Evolutionary conservation across 1,284 basidiomycete genomes (phyloP).

Genomic region (Puccinia brachypodii): DNA sequence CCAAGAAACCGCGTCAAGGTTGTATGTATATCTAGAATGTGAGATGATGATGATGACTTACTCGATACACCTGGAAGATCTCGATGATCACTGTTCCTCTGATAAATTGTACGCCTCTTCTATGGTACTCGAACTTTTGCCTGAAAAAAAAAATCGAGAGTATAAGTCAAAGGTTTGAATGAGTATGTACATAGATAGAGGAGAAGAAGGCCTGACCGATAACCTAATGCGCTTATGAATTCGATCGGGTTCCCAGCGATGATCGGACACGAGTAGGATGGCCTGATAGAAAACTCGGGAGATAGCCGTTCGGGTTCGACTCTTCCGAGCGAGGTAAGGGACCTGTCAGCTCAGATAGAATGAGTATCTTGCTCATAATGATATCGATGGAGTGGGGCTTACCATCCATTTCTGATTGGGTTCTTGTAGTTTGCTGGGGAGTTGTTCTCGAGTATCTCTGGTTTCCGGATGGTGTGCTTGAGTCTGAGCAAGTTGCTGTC

Average conservation of each 20-base stretch:
- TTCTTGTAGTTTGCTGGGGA: background rate
- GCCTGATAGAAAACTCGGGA: conserved; percentile 42
- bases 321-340: conserved; percentile 28
- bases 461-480: conserved; percentile 33
- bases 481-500: conserved; percentile 26
- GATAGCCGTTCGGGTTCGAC: conserved; percentile 45
- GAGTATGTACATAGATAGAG: background rate
- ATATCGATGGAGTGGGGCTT: background rate
- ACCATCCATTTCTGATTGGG: conserved; percentile 40
- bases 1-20: background rate
- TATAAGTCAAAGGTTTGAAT: background rate
- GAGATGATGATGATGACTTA: background rate
- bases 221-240: conserved; percentile 38
- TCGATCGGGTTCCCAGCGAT: conserved; percentile 40
- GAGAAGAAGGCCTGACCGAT: background rate
- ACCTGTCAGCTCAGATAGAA: background rate
- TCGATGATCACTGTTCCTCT: conserved; percentile 33
- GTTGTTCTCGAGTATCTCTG: background rate
- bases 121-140: conserved; percentile 28
- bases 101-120: conserved; percentile 22
- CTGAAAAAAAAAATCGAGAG: background rate
- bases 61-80: conserved; percentile 27
- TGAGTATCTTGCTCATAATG: background rate
- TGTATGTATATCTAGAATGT: background rate
- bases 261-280: conserved; percentile 31